Conservation (phyloP, 257 asterid genomes). For the Solanum bulbocastanum region DNA sequence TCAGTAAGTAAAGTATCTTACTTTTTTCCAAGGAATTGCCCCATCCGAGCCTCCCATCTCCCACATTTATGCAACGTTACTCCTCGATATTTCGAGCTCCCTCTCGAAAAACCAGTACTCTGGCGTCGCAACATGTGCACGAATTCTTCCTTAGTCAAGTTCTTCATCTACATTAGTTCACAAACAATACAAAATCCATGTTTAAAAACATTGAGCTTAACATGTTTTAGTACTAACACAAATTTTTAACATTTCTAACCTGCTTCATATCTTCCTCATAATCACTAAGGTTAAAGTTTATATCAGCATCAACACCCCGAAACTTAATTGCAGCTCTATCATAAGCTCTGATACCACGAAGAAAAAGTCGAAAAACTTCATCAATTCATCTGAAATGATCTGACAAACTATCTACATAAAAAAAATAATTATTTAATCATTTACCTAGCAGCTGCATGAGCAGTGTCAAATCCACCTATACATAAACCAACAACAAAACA, state of each 20-base stretch:
- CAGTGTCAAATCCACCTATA: constrained; percentile 90
- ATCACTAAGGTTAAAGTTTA: constrained; percentile 30
- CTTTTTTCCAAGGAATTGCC: constrained; percentile 64
- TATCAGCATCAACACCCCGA: constrained; percentile 39
- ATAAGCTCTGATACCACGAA: constrained; percentile 17
- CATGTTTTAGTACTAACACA: not conserved
- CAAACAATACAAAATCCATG: not conserved
- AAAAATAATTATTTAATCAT: not conserved
- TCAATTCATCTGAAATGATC: not conserved
- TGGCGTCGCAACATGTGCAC: constrained; percentile 43
- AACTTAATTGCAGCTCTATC: constrained; percentile 43
- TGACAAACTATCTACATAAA: not conserved
- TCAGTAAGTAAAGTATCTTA: constrained; percentile 11
- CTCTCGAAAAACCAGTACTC: constrained; percentile 50
- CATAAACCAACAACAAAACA: constrained; percentile 1
- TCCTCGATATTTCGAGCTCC: constrained; percentile 52
- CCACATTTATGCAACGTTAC: constrained; percentile 58
- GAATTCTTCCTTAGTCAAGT: constrained; percentile 42
- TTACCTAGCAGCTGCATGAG: constrained; percentile 82
- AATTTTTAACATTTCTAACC: constrained; percentile 10
- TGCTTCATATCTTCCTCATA: constrained; percentile 40
- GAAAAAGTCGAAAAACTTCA: not conserved
- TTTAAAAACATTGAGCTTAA: not conserved
- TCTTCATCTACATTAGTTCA: constrained; percentile 19
- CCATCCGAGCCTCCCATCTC: constrained; percentile 62